Evolutionary conservation across 768 basidiomycete species (phyloP).

Genomic region (Panaeolus papilionaceus): DNA sequence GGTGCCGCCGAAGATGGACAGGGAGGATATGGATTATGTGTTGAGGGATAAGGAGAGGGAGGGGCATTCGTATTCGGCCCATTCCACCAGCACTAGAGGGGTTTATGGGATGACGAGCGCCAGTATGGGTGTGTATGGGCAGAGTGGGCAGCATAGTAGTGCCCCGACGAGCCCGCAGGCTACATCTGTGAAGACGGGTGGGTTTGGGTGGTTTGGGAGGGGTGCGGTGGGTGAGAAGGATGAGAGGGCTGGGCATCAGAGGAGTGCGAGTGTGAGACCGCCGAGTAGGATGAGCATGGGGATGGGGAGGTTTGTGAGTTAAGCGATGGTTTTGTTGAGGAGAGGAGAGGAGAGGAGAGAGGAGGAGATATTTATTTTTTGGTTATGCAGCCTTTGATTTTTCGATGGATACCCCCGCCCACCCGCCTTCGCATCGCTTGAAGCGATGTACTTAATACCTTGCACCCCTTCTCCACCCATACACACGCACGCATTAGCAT

Average conservation of each 20-base stretch:
- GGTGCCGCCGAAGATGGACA: neutral
- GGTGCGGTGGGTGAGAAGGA: neutral
- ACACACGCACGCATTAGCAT: neutral
- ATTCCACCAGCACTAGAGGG: neutral
- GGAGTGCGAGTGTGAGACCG: conserved; percentile 4
- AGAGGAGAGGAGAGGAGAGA: neutral
- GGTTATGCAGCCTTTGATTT: neutral
- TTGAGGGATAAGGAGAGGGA: conserved; percentile 10
- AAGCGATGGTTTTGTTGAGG: neutral
- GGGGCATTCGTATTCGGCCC: neutral
- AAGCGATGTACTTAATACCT: neutral
- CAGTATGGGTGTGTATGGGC: conserved; percentile 3
- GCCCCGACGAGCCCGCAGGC: neutral
- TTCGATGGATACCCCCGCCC: neutral
- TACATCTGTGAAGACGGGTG: neutral
- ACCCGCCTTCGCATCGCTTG: neutral
- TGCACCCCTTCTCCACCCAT: neutral
- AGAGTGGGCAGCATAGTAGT: neutral
- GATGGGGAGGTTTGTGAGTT: conserved; percentile 3
- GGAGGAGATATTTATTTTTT: neutral
- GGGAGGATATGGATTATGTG: conserved; percentile 12
- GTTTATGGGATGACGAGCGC: conserved; percentile 10
- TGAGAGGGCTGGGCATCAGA: neutral
- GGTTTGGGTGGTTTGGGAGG: conserved; percentile 11
- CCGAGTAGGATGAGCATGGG: conserved; percentile 6